Conservation (phyloP, 768 basidiomycete species). For the Amanita inopinata region DNA sequence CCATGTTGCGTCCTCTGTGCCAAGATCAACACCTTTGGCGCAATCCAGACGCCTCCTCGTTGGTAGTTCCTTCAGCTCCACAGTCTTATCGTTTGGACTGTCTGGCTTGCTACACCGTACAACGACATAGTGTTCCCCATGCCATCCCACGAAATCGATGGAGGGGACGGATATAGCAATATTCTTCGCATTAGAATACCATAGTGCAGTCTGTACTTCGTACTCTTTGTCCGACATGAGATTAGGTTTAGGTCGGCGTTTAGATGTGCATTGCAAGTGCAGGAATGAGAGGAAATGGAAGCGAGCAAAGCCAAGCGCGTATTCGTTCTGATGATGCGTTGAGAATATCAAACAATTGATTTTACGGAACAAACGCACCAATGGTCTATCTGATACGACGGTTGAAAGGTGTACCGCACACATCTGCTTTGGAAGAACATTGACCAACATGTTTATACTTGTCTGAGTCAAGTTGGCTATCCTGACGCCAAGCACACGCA, state of each 20-base stretch:
- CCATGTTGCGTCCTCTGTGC: conserved; percentile 53
- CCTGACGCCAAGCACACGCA: conserved; percentile 49
- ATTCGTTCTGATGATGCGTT: conserved; percentile 33
- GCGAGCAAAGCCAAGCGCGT: conserved; percentile 33
- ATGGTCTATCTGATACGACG: conserved; percentile 36
- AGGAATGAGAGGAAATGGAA: conserved; percentile 50
- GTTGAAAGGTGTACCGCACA: conserved; percentile 44
- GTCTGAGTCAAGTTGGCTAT: conserved; percentile 38
- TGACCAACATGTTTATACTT: conserved; percentile 29
- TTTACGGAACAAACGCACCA: conserved; percentile 29
- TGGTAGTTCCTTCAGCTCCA: conserved; percentile 54
- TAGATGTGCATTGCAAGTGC: conserved; percentile 40
- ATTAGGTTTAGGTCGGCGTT: conserved; percentile 45
- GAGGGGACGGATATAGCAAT: conserved; percentile 41
- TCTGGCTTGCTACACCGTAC: conserved; percentile 26
- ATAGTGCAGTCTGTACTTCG: conserved; percentile 44
- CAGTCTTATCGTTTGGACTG: conserved; percentile 11
- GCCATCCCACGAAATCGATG: conserved; percentile 65
- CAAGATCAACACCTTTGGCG: conserved; percentile 57
- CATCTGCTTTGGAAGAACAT: conserved; percentile 36
- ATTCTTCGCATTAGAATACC: conserved; percentile 39
- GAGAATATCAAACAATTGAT: not conserved
- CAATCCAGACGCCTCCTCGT: conserved; percentile 48
- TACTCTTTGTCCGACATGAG: conserved; percentile 52
- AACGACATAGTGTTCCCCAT: conserved; percentile 62